Evolutionary conservation across 345 rosid species (phyloP), one percentile per base, ranked within the genome.

Genomic region (Turritis glabra): DNA sequence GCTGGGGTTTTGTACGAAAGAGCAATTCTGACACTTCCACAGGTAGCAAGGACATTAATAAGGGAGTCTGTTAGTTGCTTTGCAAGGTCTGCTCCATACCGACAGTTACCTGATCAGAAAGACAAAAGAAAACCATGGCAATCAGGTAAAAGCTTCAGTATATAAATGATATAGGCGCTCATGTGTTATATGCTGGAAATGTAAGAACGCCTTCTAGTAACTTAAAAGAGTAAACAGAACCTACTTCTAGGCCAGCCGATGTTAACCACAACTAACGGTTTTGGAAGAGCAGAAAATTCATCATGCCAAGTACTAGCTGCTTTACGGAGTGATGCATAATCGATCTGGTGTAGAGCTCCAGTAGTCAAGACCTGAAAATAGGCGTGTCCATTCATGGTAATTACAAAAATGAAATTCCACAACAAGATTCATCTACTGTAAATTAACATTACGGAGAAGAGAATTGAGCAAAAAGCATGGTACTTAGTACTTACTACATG

Each of bases 231-330:
- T 56, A 23, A 77, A 9, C 8, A 46, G 51, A 41, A 80, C 73
- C 51, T 86, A 95, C 99, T 46, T 78, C 90, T 84, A 71, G 99
- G 96, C 81, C 98, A 88, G 50, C 99, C 99, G 44, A 95, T 67
- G 80, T 88, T 92, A 79, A 95, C 96, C 83, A 89, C 97, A 51
- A 95, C 84, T 62, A 95, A 78, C 54, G 99, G 99, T 79, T 92
- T 95, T 47, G 92, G 92, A 73, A 90, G 82, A 71, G 86, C 83
- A 55, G 99, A 97, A 83, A 95, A 87, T 73, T 90, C 97, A 65
- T 92, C 93, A 71, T 90, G 95, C 98, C 98, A 95, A 25, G 79
- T 82, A 75, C 85, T 85, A 66, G 99, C 99, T 62, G 97, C 87
- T 84, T 68, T 85, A 51, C 98, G 96, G 33, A 95, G 91, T 7